Evolutionary conservation across 805 yeast species (phyloP), one percentile per base, ranked within the genome.

Genomic region (Saccharomycopsis malanga): DNA sequence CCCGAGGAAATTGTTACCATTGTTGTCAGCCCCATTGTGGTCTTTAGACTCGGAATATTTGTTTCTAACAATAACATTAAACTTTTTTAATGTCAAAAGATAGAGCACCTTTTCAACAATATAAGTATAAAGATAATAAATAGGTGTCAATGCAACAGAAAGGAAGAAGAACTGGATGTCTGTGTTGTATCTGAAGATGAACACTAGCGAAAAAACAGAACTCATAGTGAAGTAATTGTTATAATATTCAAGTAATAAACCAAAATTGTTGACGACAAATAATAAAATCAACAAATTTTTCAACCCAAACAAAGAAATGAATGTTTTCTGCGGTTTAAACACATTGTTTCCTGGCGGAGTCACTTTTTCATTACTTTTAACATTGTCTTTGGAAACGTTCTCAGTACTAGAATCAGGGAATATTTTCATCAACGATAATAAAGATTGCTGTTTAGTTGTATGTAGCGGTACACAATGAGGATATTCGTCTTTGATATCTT

Each of bases 201-300:
- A 68, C 17, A 62, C 43, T 9, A 60, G 51, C 3, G 66, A 54
- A 5, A 60, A 54, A 5, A 63, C 55, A 46, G 57, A 57, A 32
- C 60, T 54, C 39, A 68, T 54, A 27, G 72, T 73, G 45, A 54
- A 38, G 23, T 49, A 50, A 15, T 35, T 61, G 20, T 55, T 52
- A 55, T 65, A 66, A 53, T 69, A 70, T 36, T 62, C 65, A 36
- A 62, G 53, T 29, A 68, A 50, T 24, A 69, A 57, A n/a, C 72
- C 62, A 34, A 68, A 50, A 43, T 70, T 68, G 30, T 71, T 68
- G 24, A 62, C 57, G 23, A 61, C 57, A 21, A 71, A 61, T 2
- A 66, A 54, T 12, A 70, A 61, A 61, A 68, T 57, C 12, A 65
- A 60, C 39, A 71, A 55, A 47, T 70, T 71, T 39, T 64, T 62